Evolutionary conservation across 495 filamentous ascomycete genomes (phyloP), one percentile per base, ranked within the genome.

Genomic region (Tuber umbilicatum): DNA sequence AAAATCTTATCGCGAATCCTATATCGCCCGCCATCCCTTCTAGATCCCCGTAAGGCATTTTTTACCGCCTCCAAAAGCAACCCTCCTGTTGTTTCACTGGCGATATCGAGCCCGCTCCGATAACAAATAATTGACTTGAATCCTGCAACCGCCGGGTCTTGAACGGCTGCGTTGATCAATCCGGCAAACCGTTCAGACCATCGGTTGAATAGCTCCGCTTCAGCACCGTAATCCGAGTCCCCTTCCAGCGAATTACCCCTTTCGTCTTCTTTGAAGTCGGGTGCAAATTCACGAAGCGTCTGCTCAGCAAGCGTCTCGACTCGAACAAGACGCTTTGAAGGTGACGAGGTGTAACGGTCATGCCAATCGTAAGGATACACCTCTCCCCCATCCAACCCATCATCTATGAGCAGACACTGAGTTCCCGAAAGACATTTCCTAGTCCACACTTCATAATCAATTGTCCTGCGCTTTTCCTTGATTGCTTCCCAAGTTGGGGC

Each of bases 121-220:
- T 96, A 96, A 82, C 93, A 96, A 70, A 97, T 86, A 41, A 94
- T 89, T 7, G 89, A 91, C 82, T 97, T 96, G 86, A 97, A 97
- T 9, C 87, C 94, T 10, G 89, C 92, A 40, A 97, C 91, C 21
- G 90, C 87, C 1, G 87, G 84, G 80, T 95, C 90, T 0, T 85
- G 83, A 67, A 92, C 84, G 0, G 87, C 87, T 19, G 80, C 81
- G 40, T 82, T 74, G 69, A 95, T 88, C 19, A 85, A 82, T 5
- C 82, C 72, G 12, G 83, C 80, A 74, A 90, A 91, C 2, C 83
- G 77, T 43, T 80, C 75, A 0, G 84, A 83, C 76, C 91, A 85
- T 7, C 74, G 71, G 35, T 83, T 82, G 45, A 85, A 85, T 31
- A 83, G 70, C 67, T 78, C 76, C 10, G 79, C 70, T 35, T 60